phyloP scores from a whole-genome alignment of 495 filamentous ascomycete genomes.

The Penicillium simplicissimum region DNA sequence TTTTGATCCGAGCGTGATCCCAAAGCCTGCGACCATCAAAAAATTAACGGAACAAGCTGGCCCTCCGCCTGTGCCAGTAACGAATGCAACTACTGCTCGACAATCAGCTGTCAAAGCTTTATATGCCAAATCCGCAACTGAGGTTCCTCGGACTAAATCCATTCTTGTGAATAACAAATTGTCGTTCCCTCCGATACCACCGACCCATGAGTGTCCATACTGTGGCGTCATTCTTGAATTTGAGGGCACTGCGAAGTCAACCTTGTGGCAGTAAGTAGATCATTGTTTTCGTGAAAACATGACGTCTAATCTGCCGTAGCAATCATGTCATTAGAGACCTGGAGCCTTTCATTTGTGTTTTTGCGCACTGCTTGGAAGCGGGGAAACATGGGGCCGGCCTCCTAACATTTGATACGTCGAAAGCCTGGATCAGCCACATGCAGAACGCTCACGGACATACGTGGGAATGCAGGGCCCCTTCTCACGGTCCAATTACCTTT shows the following conservation, averaged over 20 bases:
- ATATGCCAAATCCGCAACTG: slow-evolving; percentile 30
- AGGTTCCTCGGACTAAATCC: slow-evolving; percentile 34
- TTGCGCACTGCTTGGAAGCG: slow-evolving; percentile 26
- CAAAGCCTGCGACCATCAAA: slow-evolving; percentile 23
- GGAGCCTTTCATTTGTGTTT: slow-evolving; percentile 35
- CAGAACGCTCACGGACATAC: slow-evolving; percentile 35
- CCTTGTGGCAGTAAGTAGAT: slow-evolving; percentile 25
- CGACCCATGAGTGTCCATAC: slow-evolving; percentile 31
- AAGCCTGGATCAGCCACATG: slow-evolving; percentile 36
- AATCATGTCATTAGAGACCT: slow-evolving; percentile 36
- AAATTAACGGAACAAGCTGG: slow-evolving; percentile 15
- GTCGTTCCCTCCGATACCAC: slow-evolving; percentile 34
- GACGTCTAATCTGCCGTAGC: slow-evolving; percentile 22
- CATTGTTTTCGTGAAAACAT: slow-evolving; percentile 16
- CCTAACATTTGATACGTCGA: slow-evolving; percentile 34
- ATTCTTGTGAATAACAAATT: slow-evolving; percentile 35
- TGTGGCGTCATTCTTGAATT: slow-evolving; percentile 35
- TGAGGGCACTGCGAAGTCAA: slow-evolving; percentile 22
- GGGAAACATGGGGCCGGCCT: slow-evolving; percentile 23
- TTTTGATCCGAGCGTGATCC: slow-evolving; percentile 26
- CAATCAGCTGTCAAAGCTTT: slow-evolving; percentile 31
- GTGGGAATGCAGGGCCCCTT: slow-evolving; percentile 37
- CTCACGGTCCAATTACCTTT: slow-evolving; percentile 33
- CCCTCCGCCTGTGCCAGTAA: slow-evolving; percentile 27
- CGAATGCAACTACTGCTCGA: slow-evolving; percentile 36